These are phyloP conservation scores for Pseudotsuga menziesii DNA, from an alignment of 75 land plant species.

Conservation along the genomic window DNA sequence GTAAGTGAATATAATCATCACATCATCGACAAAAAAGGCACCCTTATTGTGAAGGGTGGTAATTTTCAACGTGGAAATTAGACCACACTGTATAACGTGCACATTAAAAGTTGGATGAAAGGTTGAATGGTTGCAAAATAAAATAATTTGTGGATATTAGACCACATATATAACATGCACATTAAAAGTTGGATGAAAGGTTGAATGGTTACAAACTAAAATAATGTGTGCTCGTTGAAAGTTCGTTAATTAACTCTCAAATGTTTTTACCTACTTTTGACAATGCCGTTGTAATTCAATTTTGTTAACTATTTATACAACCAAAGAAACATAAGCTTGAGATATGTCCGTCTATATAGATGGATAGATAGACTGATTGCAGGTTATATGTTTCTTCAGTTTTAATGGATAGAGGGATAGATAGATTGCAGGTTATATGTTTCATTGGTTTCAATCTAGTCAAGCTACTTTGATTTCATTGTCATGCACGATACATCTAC, in stretches of 20 bases:
- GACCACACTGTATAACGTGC: not conserved
- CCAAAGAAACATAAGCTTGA: not conserved
- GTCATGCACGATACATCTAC: no score
- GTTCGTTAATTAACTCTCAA: not conserved
- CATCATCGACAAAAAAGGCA: not conserved
- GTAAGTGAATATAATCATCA: not conserved
- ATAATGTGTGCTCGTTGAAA: not conserved
- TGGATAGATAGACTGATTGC: no score
- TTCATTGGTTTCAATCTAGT: no score
- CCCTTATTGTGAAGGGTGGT: not conserved
- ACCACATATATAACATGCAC: not conserved
- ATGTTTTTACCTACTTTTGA: no score
- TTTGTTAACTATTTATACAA: not conserved
- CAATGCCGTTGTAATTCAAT: not conserved
- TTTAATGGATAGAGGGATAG: no score
- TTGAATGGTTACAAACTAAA: not conserved
- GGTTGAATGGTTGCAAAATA: not conserved
- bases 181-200: not conserved
- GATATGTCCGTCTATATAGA: no score
- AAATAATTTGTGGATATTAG: not conserved
- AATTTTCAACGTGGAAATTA: no score
- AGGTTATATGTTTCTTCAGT: no score
- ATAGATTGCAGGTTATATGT: no score
- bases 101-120: not conserved
- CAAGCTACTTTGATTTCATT: no score